These are phyloP conservation scores for Digitaria exilis DNA, from an alignment of 202 grass and related monocot genomes.

Conservation along the genomic window DNA sequence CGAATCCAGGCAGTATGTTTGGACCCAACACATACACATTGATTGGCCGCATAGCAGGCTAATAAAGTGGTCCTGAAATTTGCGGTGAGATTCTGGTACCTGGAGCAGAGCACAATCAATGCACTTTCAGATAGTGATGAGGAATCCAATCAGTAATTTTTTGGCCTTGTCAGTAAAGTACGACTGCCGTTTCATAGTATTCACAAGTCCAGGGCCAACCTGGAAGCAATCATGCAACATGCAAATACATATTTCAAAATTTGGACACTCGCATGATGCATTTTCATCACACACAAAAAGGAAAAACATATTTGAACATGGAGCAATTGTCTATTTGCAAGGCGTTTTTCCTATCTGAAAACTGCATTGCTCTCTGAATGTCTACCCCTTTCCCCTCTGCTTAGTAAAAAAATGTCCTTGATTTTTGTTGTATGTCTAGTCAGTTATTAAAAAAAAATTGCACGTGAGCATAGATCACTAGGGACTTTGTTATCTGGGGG, in stretches of 20 bases:
- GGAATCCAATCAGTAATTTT: not conserved
- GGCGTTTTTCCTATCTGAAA: not conserved
- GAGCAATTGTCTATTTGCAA: not conserved
- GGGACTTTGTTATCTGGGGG: slow-evolving; percentile 40
- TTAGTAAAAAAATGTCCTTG: not conserved
- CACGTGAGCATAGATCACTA: slow-evolving; percentile 28
- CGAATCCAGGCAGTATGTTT: slow-evolving; percentile 34
- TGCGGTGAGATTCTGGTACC: slow-evolving; percentile 33
- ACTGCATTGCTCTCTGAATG: not conserved
- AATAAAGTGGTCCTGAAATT: slow-evolving; percentile 42
- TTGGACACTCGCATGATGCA: not conserved
- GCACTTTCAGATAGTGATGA: slow-evolving; percentile 30
- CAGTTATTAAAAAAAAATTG: not conserved
- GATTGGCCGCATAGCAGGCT: slow-evolving; percentile 25
- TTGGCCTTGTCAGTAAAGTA: not conserved
- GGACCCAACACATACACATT: slow-evolving; percentile 27
- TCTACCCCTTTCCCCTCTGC: not conserved
- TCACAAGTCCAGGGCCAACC: slow-evolving; percentile 23
- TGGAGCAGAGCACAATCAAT: slow-evolving; percentile 53
- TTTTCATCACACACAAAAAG: not conserved
- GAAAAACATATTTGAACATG: not conserved
- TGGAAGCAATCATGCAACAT: slow-evolving; percentile 5
- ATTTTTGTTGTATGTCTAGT: not conserved
- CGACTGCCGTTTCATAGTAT: not conserved
- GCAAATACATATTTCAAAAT: slow-evolving; percentile 38